These are phyloP conservation scores for Pichia thaimueangensis DNA, from an alignment of 805 yeast genomes.

Conservation along the genomic window DNA sequence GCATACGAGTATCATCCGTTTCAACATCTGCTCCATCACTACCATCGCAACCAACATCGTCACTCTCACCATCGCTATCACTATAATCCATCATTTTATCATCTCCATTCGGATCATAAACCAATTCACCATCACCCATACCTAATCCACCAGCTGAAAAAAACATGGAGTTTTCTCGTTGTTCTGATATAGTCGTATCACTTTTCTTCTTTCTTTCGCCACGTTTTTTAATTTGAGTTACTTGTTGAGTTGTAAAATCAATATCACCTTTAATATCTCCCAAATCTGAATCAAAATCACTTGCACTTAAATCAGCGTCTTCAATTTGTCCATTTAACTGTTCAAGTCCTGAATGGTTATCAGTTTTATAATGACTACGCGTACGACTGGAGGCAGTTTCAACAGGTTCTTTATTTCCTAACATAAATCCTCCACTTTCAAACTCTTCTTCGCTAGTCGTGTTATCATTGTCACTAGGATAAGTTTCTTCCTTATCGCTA, in stretches of 20 bases:
- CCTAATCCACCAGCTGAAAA: background rate
- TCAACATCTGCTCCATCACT: slow-evolving; percentile 16
- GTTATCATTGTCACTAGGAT: slow-evolving; percentile 6
- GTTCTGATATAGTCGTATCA: background rate
- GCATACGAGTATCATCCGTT: slow-evolving; percentile 13
- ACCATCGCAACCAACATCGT: background rate
- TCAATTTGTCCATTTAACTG: slow-evolving; percentile 15
- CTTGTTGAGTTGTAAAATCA: background rate
- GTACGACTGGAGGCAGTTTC: slow-evolving; percentile 10
- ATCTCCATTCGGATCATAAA: slow-evolving; percentile 4
- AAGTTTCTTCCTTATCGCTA: slow-evolving; percentile 18
- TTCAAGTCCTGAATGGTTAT: too few species aligned
- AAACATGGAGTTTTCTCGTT: background rate
- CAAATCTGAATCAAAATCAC: slow-evolving; percentile 14
- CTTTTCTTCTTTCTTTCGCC: background rate
- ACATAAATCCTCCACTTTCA: slow-evolving; percentile 22
- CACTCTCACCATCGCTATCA: slow-evolving; percentile 19
- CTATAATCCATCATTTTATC: slow-evolving; percentile 8
- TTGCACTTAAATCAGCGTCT: slow-evolving; percentile 13
- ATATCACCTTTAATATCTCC: slow-evolving; percentile 5
- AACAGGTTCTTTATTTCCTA: slow-evolving; percentile 4
- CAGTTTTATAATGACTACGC: slow-evolving; percentile 5
- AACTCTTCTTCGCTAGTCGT: slow-evolving; percentile 11
- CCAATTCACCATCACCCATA: background rate
- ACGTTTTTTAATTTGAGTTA: background rate